Conservation (phyloP, 179 eudicot genomes). For the Gypsophila paniculata region DNA sequence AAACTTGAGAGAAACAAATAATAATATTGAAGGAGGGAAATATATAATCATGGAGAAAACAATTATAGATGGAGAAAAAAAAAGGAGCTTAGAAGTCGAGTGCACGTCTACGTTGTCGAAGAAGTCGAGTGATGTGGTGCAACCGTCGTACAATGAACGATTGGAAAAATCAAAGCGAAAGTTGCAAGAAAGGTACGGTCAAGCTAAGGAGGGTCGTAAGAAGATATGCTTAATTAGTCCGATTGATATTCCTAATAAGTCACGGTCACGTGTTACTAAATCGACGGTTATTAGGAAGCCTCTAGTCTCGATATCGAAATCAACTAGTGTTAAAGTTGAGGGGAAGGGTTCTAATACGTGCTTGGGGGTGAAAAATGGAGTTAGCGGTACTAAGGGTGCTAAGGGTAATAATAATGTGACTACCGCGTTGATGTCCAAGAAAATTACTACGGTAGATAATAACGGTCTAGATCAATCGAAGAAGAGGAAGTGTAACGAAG, state of each 20-base stretch:
- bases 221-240: conserved; percentile 1
- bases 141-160: neutral
- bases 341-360: neutral
- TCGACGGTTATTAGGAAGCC: neutral
- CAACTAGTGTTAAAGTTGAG: no score
- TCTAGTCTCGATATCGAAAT: neutral
- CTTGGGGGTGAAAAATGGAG: neutral
- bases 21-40: no score
- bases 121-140: neutral
- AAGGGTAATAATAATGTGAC: neutral
- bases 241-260: neutral
- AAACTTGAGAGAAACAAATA: no score
- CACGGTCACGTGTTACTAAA: no score
- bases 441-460: neutral
- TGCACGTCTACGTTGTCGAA: neutral
- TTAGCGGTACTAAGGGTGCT: neutral
- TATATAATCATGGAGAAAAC: no score
- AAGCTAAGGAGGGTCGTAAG: neutral
- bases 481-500: neutral
- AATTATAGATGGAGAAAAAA: no score
- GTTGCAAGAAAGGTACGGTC: neutral
- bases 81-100: no score
- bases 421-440: neutral
- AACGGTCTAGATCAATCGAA: neutral
- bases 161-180: neutral